These are phyloP conservation scores for Cryptosporidium viatorum DNA, from an alignment of 169 alveolate species.

Conservation along the genomic window DNA sequence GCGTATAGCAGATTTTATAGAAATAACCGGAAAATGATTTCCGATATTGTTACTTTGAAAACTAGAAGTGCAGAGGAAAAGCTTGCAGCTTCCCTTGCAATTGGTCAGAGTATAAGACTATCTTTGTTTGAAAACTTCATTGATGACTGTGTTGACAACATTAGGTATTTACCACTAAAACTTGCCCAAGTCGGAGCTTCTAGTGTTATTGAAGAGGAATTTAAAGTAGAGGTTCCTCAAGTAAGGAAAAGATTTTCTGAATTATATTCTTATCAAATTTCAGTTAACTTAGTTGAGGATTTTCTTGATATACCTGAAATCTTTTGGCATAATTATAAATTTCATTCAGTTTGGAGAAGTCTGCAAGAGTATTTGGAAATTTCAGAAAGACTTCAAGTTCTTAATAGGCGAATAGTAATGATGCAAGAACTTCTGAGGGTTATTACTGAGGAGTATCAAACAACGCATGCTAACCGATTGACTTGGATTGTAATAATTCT, in stretches of 20 bases:
- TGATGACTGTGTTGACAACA: constrained; percentile 79
- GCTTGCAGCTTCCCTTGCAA: constrained; percentile 79
- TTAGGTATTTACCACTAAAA: constrained; percentile 77
- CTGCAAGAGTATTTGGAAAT: constrained; percentile 51
- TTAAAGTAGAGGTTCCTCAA: constrained; percentile 53
- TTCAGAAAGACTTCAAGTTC: constrained; percentile 59
- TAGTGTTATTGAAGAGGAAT: constrained; percentile 75
- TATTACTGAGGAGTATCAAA: constrained; percentile 68
- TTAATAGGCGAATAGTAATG: constrained; percentile 48
- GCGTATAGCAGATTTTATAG: constrained; percentile 35
- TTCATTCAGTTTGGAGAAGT: constrained; percentile 57
- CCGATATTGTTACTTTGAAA: constrained; percentile 77
- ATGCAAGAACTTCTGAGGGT: constrained; percentile 72
- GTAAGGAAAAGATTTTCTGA: constrained; percentile 76
- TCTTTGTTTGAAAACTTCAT: constrained; percentile 80
- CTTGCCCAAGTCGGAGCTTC: constrained; percentile 80
- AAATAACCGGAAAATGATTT: constrained; percentile 58
- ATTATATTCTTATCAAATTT: constrained; percentile 78
- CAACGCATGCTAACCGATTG: constrained; percentile 55
- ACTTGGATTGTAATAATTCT: constrained; percentile 67
- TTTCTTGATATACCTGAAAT: constrained; percentile 82
- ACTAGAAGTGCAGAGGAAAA: constrained; percentile 80
- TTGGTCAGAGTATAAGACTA: constrained; percentile 78
- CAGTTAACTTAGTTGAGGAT: constrained; percentile 81
- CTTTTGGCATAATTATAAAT: constrained; percentile 78